phyloP scores from a whole-genome alignment of 352 stramenopile species.

The Halophytophthora batemanensis region DNA sequence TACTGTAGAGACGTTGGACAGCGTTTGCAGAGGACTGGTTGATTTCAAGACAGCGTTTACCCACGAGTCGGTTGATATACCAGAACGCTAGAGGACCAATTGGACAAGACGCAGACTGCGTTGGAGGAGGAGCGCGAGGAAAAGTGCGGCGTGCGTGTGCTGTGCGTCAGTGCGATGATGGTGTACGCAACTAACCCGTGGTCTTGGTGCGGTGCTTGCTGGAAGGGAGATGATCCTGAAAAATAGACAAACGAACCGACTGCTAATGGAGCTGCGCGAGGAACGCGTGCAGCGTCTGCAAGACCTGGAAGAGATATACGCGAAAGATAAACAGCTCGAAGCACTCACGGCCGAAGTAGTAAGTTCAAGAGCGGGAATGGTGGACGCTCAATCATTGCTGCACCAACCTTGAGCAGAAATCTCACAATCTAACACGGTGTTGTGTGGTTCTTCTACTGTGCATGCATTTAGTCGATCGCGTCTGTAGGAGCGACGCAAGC shows the following conservation, averaged over 20 bases:
- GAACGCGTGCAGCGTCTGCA: constrained; percentile 77
- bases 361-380: not conserved
- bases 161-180: not conserved
- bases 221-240: constrained; percentile 66
- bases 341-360: constrained; percentile 60
- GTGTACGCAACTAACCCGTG: not conserved
- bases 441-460: not conserved
- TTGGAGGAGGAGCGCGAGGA: constrained; percentile 70
- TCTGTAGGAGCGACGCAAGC: constrained; percentile 37
- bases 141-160: constrained; percentile 35
- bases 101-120: constrained; percentile 55
- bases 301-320: constrained; percentile 77
- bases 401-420: constrained; percentile 2
- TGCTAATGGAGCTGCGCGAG: constrained; percentile 69
- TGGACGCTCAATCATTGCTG: not conserved
- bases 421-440: not conserved
- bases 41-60: not conserved
- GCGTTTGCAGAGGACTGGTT: not conserved
- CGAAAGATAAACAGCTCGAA: constrained; percentile 73
- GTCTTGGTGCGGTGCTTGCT: not conserved
- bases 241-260: constrained; percentile 60
- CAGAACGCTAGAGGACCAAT: constrained; percentile 58
- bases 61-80: not conserved
- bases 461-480: constrained; percentile 29
- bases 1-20: not conserved